Base-by-base conservation (phyloP, 768 basidiomycete genomes). In the Mrakia gelida region DNA sequence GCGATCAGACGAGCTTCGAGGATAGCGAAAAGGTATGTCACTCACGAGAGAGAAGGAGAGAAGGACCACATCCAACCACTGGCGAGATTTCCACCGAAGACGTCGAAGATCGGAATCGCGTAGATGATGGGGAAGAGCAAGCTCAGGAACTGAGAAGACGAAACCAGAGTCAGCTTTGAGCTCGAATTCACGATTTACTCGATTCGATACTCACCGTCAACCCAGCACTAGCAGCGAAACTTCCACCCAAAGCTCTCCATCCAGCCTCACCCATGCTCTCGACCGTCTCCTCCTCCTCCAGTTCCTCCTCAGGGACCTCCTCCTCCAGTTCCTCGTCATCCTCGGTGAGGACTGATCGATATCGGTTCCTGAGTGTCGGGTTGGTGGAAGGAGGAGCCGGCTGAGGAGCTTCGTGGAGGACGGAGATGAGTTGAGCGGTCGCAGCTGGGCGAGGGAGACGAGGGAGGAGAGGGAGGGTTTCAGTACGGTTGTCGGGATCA, bases 381-480 rank as follows among this genome's bases (percentile, higher is more conserved):
- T 34, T 38, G 34, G 75, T 68, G 13, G 63, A 73, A 10, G 86
- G 85, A 0, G 89, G 87, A 23, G 90, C 88, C 28, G 91, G 90
- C 43, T 89, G 89, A 0, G 92, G 92, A 52, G 91, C 84, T 78
- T 89, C 86, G 82, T 98, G 94, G 21, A 98, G 87, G 18, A 97
- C 92, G 3, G 94, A 91, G 68, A 98, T 94, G 16, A 98, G 87
- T 80, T 97, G 95, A 7, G 95, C 95, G 1, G 96, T 98, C 0
- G 95, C 95, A 23, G 95, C 83, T 84, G 71, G 38, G 38, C 38
- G 38, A 38, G 38, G 38, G 38, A 38, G 23, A 18, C 28, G 54
- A 56, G 67, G n/a, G 18, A 26, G 15, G 43, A 28, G 34, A 8
- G 18, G 30, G 16, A 34, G 28, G 2, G 26, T 28, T 73, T n/a